Base-by-base conservation (phyloP, 129 eudicot species). In the Pittosporum tobira region DNA sequence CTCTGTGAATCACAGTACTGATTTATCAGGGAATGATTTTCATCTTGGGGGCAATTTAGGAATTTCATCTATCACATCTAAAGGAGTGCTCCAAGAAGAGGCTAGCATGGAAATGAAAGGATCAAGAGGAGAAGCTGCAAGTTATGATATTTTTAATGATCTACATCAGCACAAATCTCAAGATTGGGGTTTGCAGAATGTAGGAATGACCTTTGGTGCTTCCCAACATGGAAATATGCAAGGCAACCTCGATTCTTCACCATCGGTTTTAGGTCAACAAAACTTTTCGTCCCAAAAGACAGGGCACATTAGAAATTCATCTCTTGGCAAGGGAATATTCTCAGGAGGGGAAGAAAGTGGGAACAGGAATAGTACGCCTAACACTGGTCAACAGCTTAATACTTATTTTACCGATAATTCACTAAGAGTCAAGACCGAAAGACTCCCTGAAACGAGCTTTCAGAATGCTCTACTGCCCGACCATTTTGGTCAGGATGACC, bases 401-500 rank as follows among this genome's bases (percentile, higher is more conserved):
- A 16, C 57, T n/a, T 55, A 67, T 23, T 13, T 74, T 0, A 71
- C 64, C 4, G 83, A 66, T 25, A 62, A 65, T 71, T n/a, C 74
- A 43, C 46, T 57, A 48, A 74, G 77, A 71, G 68, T 79, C 57
- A 86, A 91, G 67, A 5, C 94, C 12, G 90, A 91, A 81, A 75
- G 63, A 19, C 57, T 72, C 7, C 53, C 71, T 4, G 88, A 81
- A 18, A 60, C 67, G 36, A 73, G 81, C 78, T 70, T 60, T 57
- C 79, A 77, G 38, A 71, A 50, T 64, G 56, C 64, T 7, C 50
- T 73, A 23, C 79, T 73, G 23, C 44, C 75, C 0, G 81, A 77
- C 46, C 83, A 74, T 20, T 87, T 62, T 47, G 94, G 79, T 62
- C 97, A 82, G 69, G 99, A 91, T 18, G 96, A 91, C 63, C 81